Evolutionary conservation across 2,329 filamentous ascomycete species (phyloP), one percentile per base, ranked within the genome.

Genomic region (Nemania bipapillata): DNA sequence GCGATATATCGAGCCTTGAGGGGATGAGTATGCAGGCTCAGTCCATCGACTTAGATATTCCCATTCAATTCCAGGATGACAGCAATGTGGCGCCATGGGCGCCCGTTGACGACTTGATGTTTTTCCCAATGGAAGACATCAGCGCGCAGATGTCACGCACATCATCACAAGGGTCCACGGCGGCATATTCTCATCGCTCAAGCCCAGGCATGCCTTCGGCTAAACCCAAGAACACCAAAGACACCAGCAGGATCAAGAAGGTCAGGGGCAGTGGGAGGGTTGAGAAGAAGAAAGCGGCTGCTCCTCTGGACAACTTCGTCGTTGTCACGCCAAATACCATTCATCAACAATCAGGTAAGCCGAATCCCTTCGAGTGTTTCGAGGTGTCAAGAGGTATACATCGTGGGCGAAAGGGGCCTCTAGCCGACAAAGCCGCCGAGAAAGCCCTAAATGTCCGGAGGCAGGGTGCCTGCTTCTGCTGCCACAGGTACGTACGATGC

Each of bases 401-500:
- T 69, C 82, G 85, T 63, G 86, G 86, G 1, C 82, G 86, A 59
- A 88, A 88, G 73, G 86, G 86, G 0, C 86, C 86, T 1, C 76
- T 88, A 42, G 84, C 85, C 28, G 81, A 84, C 54, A 83, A 85
- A n/a, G 85, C 82, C 32, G 87, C 87, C 74, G 81, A 86, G 76
- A 84, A 81, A 53, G 86, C 86, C 0, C 80, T 87, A 2, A 82
- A 86, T 63, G 85, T 89, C 11, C 83, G 86, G 17, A 82, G 86
- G 35, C 76, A 81, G 4, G 86, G 86, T 5, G 86, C 86, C 9
- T 89, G 86, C 74, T 88, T 88, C 79, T 87, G 85, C 78, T 89
- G 86, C 73, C 86, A 86, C 73, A 76, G 74, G 74, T 76, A 69
- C 66, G 74, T 76, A 69, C 66, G 59, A 15, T 49, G 28, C 47